These are phyloP conservation scores for Phytophthora citrophthora DNA, from an alignment of 352 stramenopile genomes.

Conservation along the genomic window DNA sequence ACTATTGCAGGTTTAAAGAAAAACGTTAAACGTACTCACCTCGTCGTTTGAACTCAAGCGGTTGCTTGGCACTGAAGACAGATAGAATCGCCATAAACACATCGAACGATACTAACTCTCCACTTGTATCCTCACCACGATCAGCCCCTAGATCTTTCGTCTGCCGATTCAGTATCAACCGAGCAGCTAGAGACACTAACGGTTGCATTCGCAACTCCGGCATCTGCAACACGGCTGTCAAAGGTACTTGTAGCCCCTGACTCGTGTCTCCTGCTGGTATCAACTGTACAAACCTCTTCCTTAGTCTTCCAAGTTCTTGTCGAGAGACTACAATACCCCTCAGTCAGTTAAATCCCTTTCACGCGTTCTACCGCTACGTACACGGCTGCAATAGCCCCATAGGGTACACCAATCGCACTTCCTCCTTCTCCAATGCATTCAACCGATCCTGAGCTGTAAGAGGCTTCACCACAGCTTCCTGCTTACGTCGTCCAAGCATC, in stretches of 20 bases:
- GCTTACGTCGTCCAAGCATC: slow-evolving; percentile 23
- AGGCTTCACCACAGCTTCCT: background rate
- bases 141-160: background rate
- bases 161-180: slow-evolving; percentile 20
- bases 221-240: slow-evolving; percentile 31
- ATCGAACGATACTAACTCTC: slow-evolving; percentile 25
- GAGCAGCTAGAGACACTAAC: slow-evolving; percentile 26
- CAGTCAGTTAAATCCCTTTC: background rate
- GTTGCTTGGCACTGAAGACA: slow-evolving; percentile 49
- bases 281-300: slow-evolving; percentile 47
- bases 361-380: slow-evolving; percentile 17
- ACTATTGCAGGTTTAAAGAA: background rate
- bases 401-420: slow-evolving; percentile 24
- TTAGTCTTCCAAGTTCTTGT: slow-evolving; percentile 49
- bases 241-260: slow-evolving; percentile 12
- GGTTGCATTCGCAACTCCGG: slow-evolving; percentile 41
- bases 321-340: slow-evolving; percentile 35
- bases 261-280: slow-evolving; percentile 20
- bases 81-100: slow-evolving; percentile 41
- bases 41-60: slow-evolving; percentile 39
- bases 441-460: slow-evolving; percentile 27
- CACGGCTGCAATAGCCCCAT: slow-evolving; percentile 40
- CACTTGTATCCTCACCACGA: too few species aligned
- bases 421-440: slow-evolving; percentile 14
- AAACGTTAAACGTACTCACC: slow-evolving; percentile 5